Percentiles rank a stretch among this genome's conserved stretches.
These are phyloP conservation scores for Starmerella bombicola DNA, from an alignment of 805 yeast species.

Conservation along the genomic window DNA sequence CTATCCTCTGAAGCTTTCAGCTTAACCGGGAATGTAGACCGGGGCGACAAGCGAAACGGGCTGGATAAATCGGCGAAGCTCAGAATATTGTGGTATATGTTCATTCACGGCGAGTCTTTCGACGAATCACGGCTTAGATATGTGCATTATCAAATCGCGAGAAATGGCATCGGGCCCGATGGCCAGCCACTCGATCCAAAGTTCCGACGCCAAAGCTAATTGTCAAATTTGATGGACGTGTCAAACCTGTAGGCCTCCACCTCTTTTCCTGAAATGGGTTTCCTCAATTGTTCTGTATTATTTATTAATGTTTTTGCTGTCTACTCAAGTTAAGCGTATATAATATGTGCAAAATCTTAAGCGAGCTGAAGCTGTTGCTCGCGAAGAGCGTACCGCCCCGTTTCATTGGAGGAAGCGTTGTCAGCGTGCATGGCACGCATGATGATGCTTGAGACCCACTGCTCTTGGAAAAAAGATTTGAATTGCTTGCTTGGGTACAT, in stretches of 20 bases:
- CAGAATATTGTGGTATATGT: slow-evolving; percentile 45
- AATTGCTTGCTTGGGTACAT: slow-evolving; percentile 72
- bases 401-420: slow-evolving; percentile 61
- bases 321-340: background rate
- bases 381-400: slow-evolving; percentile 97
- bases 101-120: slow-evolving; percentile 38
- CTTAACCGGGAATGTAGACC: slow-evolving; percentile 35
- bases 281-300: background rate
- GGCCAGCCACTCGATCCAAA: slow-evolving; percentile 60
- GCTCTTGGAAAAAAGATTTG: slow-evolving; percentile 50
- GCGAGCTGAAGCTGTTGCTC: slow-evolving; percentile 44
- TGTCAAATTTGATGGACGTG: no score
- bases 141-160: slow-evolving; percentile 35
- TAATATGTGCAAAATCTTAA: background rate
- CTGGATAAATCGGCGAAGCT: slow-evolving; percentile 43
- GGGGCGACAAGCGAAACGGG: slow-evolving; percentile 50
- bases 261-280: no score
- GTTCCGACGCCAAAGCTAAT: slow-evolving; percentile 31
- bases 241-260: no score
- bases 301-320: background rate
- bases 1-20: slow-evolving; percentile 49
- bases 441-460: slow-evolving; percentile 70
- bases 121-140: slow-evolving; percentile 57
- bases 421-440: slow-evolving; percentile 54
- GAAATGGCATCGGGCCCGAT: slow-evolving; percentile 46